Evolutionary conservation across 768 basidiomycete species (phyloP).

Genomic region (Agaricus blazei): DNA sequence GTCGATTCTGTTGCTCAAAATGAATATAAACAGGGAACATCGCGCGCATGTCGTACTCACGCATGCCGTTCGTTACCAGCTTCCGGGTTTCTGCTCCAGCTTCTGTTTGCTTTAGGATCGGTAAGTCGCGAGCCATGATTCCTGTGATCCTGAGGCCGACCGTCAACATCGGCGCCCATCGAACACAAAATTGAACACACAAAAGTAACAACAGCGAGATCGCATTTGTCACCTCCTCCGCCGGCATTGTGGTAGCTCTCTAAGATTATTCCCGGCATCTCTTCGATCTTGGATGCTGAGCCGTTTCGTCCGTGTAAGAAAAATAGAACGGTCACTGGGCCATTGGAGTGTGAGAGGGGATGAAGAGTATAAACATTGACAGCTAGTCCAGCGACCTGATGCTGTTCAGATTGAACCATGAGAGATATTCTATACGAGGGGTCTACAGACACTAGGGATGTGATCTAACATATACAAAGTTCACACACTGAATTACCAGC

Average conservation of each 20-base stretch:
- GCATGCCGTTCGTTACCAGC: constrained; percentile 34
- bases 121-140: constrained; percentile 38
- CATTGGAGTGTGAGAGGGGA: constrained; percentile 20
- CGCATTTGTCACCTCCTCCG: neutral
- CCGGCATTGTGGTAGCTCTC: constrained; percentile 13
- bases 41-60: constrained; percentile 22
- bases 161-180: neutral
- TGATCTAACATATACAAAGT: constrained; percentile 2
- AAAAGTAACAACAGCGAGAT: constrained; percentile 34
- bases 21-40: neutral
- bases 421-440: neutral
- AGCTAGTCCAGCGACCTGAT: constrained; percentile 32
- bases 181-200: constrained; percentile 18
- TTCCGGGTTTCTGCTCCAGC: constrained; percentile 25
- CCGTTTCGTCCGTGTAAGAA: constrained; percentile 37
- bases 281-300: constrained; percentile 23
- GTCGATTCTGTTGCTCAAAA: constrained; percentile 27
- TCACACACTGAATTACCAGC: constrained; percentile 22
- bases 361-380: constrained; percentile 27
- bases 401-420: constrained; percentile 14
- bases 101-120: constrained; percentile 27
- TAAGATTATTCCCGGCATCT: constrained; percentile 21
- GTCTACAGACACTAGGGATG: neutral
- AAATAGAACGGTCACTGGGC: constrained; percentile 33
- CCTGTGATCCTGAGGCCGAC: constrained; percentile 34